Percentiles rank a stretch among this genome's conserved stretches.
Conservation (phyloP, 345 rosid genomes). For the Stellera chamaejasme region DNA sequence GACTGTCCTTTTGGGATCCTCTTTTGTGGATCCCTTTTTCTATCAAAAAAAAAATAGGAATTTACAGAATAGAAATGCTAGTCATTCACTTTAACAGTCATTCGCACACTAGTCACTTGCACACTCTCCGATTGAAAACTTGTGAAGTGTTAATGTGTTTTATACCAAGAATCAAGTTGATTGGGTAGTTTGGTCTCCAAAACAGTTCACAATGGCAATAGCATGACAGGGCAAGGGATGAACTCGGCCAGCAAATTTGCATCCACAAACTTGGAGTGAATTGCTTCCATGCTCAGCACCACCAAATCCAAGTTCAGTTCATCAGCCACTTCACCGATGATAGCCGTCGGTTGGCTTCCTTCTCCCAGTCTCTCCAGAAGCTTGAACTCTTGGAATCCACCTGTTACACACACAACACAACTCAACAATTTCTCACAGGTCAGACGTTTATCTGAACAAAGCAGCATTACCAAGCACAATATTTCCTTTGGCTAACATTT, state of each 20-base stretch:
- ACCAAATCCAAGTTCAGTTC: slow-evolving; percentile 82
- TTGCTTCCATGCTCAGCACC: slow-evolving; percentile 93
- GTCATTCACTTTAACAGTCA: no score
- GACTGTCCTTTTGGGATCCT: no score
- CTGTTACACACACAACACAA: slow-evolving; percentile 16
- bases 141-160: no score
- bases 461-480: not conserved
- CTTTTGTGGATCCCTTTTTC: no score
- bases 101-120: no score
- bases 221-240: slow-evolving; percentile 88
- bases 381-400: slow-evolving; percentile 84
- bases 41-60: no score
- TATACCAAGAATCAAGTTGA: no score
- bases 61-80: no score
- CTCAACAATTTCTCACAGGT: no score
- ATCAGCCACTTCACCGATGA: slow-evolving; percentile 96
- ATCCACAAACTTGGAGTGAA: slow-evolving; percentile 95
- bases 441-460: no score
- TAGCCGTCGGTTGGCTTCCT: slow-evolving; percentile 78
- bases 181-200: no score
- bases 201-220: slow-evolving; percentile 51
- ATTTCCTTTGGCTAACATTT: not conserved
- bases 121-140: no score
- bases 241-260: slow-evolving; percentile 91
- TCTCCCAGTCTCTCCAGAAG: slow-evolving; percentile 85